phyloP scores from a whole-genome alignment of 2,329 filamentous ascomycete genomes.

The Periconia sp. region DNA sequence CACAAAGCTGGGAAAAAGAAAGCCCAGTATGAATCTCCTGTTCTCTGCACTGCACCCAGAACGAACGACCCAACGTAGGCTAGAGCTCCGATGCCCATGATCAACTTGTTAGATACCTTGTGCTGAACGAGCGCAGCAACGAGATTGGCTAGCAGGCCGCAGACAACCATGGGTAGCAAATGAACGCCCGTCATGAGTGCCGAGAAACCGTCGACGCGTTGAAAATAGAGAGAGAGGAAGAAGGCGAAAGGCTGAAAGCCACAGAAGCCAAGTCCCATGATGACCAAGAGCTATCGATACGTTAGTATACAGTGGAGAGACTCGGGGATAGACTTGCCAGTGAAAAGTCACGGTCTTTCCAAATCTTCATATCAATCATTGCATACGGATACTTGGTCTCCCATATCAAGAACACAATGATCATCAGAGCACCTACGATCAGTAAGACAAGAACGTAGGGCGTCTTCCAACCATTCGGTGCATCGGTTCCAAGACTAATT shows the following conservation, averaged over 20 bases:
- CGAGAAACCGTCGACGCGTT: slow-evolving; percentile 59
- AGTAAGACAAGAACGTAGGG: slow-evolving; percentile 68
- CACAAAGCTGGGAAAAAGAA: slow-evolving; percentile 68
- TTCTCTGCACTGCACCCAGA: slow-evolving; percentile 63
- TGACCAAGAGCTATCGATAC: slow-evolving; percentile 56
- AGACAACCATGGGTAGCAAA: slow-evolving; percentile 69
- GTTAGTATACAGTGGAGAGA: slow-evolving; percentile 1
- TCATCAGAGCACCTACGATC: slow-evolving; percentile 62
- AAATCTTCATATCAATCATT: slow-evolving; percentile 61
- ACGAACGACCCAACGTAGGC: slow-evolving; percentile 56
- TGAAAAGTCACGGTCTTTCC: slow-evolving; percentile 68
- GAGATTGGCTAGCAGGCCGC: slow-evolving; percentile 67
- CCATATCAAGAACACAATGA: slow-evolving; percentile 67
- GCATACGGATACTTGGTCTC: slow-evolving; percentile 59
- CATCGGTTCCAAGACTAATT: slow-evolving; percentile 57
- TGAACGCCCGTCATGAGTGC: slow-evolving; percentile 67
- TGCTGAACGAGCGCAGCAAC: slow-evolving; percentile 68
- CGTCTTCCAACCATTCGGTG: slow-evolving; percentile 67
- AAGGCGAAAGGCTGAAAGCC: slow-evolving; percentile 67
- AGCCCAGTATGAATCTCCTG: slow-evolving; percentile 67
- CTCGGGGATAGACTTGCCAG: slow-evolving; percentile 49
- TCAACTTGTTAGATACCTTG: slow-evolving; percentile 66
- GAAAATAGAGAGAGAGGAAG: slow-evolving; percentile 70
- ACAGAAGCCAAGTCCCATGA: slow-evolving; percentile 66
- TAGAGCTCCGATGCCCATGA: slow-evolving; percentile 61